Conservation (phyloP, 169 alveolate genomes). For the Neospora caninum region DNA sequence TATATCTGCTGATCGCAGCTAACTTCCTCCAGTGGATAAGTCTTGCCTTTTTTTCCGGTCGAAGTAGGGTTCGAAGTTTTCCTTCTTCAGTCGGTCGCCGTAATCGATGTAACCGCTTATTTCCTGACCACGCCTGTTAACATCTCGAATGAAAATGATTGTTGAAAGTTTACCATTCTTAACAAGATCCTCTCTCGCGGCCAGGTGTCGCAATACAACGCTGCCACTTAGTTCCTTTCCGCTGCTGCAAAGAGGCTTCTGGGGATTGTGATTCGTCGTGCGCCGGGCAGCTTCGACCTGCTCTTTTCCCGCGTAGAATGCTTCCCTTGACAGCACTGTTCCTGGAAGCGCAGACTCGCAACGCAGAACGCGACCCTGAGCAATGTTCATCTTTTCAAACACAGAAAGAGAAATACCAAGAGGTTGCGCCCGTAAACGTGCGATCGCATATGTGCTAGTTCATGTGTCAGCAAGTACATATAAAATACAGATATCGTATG, state of each 20-base stretch:
- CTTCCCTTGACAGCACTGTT: conserved; percentile 37
- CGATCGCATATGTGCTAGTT: too few relatives aligned
- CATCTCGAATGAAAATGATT: conserved; percentile 89
- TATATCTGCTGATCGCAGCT: too few relatives aligned
- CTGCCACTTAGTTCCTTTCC: conserved; percentile 76
- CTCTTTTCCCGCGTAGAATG: conserved; percentile 62
- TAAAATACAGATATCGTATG: too few relatives aligned
- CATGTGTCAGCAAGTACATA: too few relatives aligned
- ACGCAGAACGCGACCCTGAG: background rate
- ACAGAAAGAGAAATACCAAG: background rate
- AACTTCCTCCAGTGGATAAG: background rate
- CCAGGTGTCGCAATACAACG: conserved; percentile 83
- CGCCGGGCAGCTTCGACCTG: conserved; percentile 2
- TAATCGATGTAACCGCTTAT: conserved; percentile 90
- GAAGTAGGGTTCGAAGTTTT: conserved; percentile 85
- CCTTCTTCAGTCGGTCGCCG: conserved; percentile 89
- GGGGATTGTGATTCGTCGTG: conserved; percentile 60
- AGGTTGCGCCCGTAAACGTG: background rate
- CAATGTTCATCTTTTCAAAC: background rate
- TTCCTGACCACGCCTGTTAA: conserved; percentile 84
- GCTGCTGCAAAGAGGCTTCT: conserved; percentile 75
- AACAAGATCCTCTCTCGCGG: conserved; percentile 87
- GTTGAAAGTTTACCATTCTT: conserved; percentile 89
- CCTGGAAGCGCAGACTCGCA: conserved; percentile 66
- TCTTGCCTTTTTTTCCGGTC: conserved; percentile 75